Base-by-base conservation (phyloP, 768 basidiomycete genomes). In the Porpolomopsis calyptriformis region DNA sequence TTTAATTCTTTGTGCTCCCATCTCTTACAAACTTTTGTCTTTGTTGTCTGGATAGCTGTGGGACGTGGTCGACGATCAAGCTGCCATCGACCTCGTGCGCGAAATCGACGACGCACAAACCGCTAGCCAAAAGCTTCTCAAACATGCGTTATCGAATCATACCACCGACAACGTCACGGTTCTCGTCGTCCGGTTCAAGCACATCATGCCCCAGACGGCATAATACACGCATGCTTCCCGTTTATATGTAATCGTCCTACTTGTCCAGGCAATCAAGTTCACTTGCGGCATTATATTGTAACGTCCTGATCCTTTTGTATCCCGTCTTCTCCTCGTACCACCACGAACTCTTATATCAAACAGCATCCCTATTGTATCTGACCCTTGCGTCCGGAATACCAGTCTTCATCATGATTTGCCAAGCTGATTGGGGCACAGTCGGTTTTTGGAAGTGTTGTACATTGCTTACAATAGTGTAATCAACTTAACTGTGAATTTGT, bases 151-250 rank as follows among this genome's bases (percentile, higher is more conserved):
- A 41, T 69, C 76, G 12, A 80, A 85, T 58, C 93, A 90, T 64
- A 92, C 92, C 12, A 86, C 85, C 34, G 96, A 99, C 63, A 99
- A 99, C 64, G 81, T 98, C 41, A 93, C 88, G 27, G 85, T 90
- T 23, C 62, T 97, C 45, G 88, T 97, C 45, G 74, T 98, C 25
- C 79, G 88, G 40, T 87, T 94, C 71, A 82, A 80, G 57, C 52
- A 57, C 51, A 51, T 52, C 39, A 25, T 52, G 59, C 26, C 62
- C 62, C 41, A 57, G 54, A 36, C 59, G 61, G 44, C 53, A 40
- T 47, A 29, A 23, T 34, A n/a, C 41, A 14, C n/a, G n/a, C n/a
- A n/a, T n/a, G n/a, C n/a, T n/a, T n/a, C n/a, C n/a, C n/a, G n/a
- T n/a, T n/a, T n/a, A n/a, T n/a, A n/a, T n/a, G n/a, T n/a, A n/a